Percentiles rank a stretch among this genome's conserved stretches.
Evolutionary conservation across 1,284 basidiomycete genomes (phyloP).

Genomic region (Trichosporon asahii): DNA sequence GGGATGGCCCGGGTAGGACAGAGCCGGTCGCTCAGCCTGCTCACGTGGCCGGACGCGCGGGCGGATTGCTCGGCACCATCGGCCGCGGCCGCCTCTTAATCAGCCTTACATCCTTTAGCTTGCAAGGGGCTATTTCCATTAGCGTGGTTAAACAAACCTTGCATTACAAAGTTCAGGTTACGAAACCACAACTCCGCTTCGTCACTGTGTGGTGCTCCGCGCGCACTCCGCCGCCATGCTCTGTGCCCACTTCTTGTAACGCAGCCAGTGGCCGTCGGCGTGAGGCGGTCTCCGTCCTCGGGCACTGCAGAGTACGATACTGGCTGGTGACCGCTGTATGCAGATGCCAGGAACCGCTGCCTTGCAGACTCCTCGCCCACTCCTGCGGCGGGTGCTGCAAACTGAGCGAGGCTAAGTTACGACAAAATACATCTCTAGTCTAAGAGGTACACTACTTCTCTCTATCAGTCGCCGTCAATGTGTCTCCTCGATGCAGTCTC

Average conservation of each 20-base stretch:
- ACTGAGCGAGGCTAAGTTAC: background rate
- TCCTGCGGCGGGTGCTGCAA: too few species aligned
- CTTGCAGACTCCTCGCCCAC: too few species aligned
- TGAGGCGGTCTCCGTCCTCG: too few species aligned
- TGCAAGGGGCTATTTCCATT: background rate
- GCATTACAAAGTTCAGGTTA: background rate
- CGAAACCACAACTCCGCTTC: background rate
- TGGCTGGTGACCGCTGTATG: too few species aligned
- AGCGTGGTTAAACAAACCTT: background rate
- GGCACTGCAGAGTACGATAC: too few species aligned
- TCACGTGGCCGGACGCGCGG: background rate
- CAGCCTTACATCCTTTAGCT: background rate
- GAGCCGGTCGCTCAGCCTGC: background rate
- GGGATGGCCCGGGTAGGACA: background rate
- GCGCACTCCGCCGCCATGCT: background rate
- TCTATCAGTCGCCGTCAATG: background rate
- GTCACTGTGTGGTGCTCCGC: background rate
- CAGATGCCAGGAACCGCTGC: too few species aligned
- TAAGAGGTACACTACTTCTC: background rate
- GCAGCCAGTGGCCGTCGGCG: too few species aligned
- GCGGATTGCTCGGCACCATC: slow-evolving; percentile 1
- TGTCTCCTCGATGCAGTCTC: background rate
- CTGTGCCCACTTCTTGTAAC: background rate
- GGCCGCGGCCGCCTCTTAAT: slow-evolving; percentile 4
- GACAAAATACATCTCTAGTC: slow-evolving; percentile 1